A percentile compares a stretch with the other conserved stretches of the same genome.
phyloP scores from a whole-genome alignment of 805 yeast species.

The Saturnispora bothae region DNA sequence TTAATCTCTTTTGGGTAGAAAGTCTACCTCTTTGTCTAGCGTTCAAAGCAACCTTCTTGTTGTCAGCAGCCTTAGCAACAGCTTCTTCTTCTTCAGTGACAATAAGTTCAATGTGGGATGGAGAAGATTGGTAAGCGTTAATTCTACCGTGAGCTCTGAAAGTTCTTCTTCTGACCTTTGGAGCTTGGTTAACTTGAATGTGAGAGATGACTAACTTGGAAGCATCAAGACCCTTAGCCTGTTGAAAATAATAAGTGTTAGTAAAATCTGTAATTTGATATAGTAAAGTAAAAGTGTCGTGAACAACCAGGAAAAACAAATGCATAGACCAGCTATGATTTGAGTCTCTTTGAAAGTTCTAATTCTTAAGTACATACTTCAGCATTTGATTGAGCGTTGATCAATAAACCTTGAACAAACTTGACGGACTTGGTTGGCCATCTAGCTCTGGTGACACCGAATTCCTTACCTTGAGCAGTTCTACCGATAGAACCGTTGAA shows the following conservation, averaged over 20 bases:
- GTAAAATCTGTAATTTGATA: background rate
- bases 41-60: constrained; percentile 55
- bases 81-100: constrained; percentile 91
- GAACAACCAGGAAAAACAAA: background rate
- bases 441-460: constrained; percentile 99
- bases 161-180: constrained; percentile 99
- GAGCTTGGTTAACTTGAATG: constrained; percentile 99
- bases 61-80: constrained; percentile 73
- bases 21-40: constrained; percentile 90
- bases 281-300: background rate
- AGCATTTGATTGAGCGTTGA: constrained; percentile 98
- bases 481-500: constrained; percentile 94
- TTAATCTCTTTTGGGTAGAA: constrained; percentile 77
- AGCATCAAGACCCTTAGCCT: constrained; percentile 93
- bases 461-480: constrained; percentile 99
- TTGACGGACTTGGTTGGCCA: constrained; percentile 99
- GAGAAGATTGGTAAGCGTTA: constrained; percentile 97
- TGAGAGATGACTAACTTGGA: constrained; percentile 90
- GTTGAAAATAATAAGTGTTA: constrained; percentile 9
- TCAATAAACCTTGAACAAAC: constrained; percentile 86
- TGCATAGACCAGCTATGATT: background rate
- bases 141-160: constrained; percentile 99
- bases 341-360: background rate
- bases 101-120: constrained; percentile 97
- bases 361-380: constrained; percentile 40